Percentiles rank a stretch among this genome's conserved stretches.
These are phyloP conservation scores for Pseudopediastrum boryanum DNA, from an alignment of 139 green algal genomes.

Conservation along the genomic window DNA sequence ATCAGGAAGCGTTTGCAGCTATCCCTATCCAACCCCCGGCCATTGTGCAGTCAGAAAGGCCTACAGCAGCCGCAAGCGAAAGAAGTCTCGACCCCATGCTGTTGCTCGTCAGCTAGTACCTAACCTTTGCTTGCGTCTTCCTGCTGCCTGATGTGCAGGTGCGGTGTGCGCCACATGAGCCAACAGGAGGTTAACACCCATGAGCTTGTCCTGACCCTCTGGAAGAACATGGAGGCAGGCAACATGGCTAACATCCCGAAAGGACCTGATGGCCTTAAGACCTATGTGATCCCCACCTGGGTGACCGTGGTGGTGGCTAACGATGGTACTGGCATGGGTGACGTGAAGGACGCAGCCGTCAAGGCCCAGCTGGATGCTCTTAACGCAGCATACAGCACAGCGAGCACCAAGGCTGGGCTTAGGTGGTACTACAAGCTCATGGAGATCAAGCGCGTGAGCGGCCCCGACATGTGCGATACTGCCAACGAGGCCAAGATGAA, in stretches of 20 bases:
- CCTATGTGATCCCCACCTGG: conserved; percentile 31
- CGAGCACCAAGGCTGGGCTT: conserved; percentile 1
- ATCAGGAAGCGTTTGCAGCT: too few species aligned
- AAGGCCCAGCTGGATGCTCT: conserved; percentile 26
- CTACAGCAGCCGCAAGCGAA: too few species aligned
- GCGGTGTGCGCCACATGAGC: conserved; percentile 15
- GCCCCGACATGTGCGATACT: conserved; percentile 37
- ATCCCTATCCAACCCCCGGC: too few species aligned
- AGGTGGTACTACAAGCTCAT: conserved; percentile 29
- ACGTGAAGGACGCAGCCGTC: conserved; percentile 19
- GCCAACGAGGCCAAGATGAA: conserved; percentile 29
- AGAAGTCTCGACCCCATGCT: too few species aligned
- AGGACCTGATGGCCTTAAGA: background rate
- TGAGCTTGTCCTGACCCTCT: background rate
- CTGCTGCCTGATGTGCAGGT: conserved; percentile 4
- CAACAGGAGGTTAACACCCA: too few species aligned
- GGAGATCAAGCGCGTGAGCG: background rate
- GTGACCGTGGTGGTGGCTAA: conserved; percentile 24
- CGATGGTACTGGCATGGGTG: conserved; percentile 26
- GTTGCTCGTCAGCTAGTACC: too few species aligned
- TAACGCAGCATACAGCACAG: conserved; percentile 33
- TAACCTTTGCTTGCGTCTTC: background rate
- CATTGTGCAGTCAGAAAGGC: too few species aligned
- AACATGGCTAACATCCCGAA: background rate
- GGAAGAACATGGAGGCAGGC: conserved; percentile 29